Conservation (phyloP, 371 early-diverging fungal species). For the Chytridium lagenaria region DNA sequence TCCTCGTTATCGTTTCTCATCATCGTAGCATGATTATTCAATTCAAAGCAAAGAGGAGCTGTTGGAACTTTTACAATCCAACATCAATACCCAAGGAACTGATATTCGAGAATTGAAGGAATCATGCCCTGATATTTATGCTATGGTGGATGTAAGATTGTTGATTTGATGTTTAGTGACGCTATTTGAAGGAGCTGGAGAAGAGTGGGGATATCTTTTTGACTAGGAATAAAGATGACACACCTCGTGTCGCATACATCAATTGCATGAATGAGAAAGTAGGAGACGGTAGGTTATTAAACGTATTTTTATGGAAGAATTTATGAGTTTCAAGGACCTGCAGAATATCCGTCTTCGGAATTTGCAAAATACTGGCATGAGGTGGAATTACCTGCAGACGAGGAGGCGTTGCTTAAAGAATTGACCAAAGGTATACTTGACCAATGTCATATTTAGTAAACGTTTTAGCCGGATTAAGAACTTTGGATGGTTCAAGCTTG, state of each 20-base stretch:
- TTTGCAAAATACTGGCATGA: constrained; percentile 78
- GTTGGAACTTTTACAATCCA: constrained; percentile 64
- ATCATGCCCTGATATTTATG: constrained; percentile 66
- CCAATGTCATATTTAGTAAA: background rate
- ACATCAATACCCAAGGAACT: constrained; percentile 72
- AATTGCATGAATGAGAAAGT: constrained; percentile 69
- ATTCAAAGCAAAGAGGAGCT: constrained; percentile 79
- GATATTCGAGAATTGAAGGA: constrained; percentile 82
- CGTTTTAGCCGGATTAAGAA: constrained; percentile 70
- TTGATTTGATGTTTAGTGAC: background rate
- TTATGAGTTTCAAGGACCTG: constrained; percentile 14
- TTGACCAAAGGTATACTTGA: constrained; percentile 59
- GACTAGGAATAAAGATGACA: constrained; percentile 76
- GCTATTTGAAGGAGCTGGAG: constrained; percentile 63
- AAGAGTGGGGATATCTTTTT: constrained; percentile 71
- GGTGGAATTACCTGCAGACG: constrained; percentile 77
- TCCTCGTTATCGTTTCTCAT: background rate
- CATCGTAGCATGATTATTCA: constrained; percentile 71
- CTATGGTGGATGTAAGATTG: background rate
- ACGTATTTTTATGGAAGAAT: constrained; percentile 8
- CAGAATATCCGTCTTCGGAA: constrained; percentile 51
- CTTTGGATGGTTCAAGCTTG: constrained; percentile 71
- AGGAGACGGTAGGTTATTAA: constrained; percentile 66
- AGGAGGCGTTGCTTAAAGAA: constrained; percentile 69
- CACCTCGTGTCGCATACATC: constrained; percentile 77